phyloP scores from a whole-genome alignment of 371 early-diverging fungal genomes.

The Coelomomyces lativittatus region DNA sequence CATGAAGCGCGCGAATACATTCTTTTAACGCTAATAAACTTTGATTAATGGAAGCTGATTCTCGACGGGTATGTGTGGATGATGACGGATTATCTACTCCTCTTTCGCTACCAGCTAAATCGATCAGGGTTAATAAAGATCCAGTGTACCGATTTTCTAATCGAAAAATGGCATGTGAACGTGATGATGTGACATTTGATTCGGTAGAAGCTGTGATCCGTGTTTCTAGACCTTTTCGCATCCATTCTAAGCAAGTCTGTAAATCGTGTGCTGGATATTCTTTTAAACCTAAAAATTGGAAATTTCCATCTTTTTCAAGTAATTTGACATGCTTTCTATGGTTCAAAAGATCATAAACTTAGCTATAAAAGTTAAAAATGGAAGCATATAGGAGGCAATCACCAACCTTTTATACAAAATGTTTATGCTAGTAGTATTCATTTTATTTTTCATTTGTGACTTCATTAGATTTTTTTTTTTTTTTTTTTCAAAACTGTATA shows the following conservation, averaged over 20 bases:
- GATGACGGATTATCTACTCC: slow-evolving; percentile 9
- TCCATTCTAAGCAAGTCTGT: slow-evolving; percentile 6
- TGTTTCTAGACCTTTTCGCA: slow-evolving; percentile 7
- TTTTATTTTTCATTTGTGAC: too few relatives aligned
- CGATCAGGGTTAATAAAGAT: slow-evolving; percentile 13
- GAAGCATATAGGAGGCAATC: too few relatives aligned
- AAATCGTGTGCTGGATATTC: slow-evolving; percentile 5
- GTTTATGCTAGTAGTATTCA: too few relatives aligned
- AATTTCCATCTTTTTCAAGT: slow-evolving; percentile 13
- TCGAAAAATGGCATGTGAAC: slow-evolving; percentile 30
- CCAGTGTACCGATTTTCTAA: slow-evolving; percentile 1
- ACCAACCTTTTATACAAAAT: too few relatives aligned
- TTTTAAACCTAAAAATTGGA: slow-evolving; percentile 9
- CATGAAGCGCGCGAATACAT: slow-evolving; percentile 29
- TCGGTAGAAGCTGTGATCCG: slow-evolving; percentile 18
- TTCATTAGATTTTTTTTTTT: too few relatives aligned
- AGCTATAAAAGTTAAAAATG: neutral
- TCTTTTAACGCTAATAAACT: slow-evolving; percentile 31
- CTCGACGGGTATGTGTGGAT: slow-evolving; percentile 7
- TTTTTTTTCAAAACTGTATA: too few relatives aligned
- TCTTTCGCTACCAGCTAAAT: slow-evolving; percentile 39
- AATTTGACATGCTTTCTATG: slow-evolving; percentile 4
- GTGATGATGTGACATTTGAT: slow-evolving; percentile 16
- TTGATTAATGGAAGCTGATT: slow-evolving; percentile 36
- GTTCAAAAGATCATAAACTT: slow-evolving; percentile 14